These are phyloP conservation scores for Akanthomyces muscarius DNA, from an alignment of 2,329 filamentous ascomycete species.

Conservation along the genomic window DNA sequence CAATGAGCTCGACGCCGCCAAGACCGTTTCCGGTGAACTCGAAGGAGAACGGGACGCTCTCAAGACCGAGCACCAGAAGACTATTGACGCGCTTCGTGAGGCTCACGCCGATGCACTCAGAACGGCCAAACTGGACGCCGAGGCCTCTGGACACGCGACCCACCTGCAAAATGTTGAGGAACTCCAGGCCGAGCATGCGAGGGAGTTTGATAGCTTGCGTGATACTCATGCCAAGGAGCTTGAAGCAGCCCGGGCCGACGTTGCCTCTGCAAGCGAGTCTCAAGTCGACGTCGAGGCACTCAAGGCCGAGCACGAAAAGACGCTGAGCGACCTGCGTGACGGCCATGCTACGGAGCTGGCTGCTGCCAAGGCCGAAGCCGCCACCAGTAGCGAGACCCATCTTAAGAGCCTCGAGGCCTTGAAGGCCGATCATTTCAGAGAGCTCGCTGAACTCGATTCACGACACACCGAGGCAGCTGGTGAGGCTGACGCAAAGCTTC, in stretches of 20 bases:
- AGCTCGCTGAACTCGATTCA: conserved; percentile 26
- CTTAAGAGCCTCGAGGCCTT: not conserved
- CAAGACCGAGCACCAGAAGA: conserved; percentile 50
- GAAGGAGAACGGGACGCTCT: conserved; percentile 40
- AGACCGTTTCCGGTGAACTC: conserved; percentile 19
- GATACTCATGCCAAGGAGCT: conserved; percentile 37
- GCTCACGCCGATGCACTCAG: conserved; percentile 39
- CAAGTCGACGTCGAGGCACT: not conserved
- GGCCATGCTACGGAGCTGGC: conserved; percentile 39
- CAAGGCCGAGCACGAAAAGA: conserved; percentile 49
- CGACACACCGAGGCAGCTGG: conserved; percentile 48
- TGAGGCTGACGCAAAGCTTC: conserved; percentile 32
- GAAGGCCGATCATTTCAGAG: conserved; percentile 5
- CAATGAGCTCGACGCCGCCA: conserved; percentile 2
- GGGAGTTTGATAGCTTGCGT: conserved; percentile 44
- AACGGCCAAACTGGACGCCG: conserved; percentile 38
- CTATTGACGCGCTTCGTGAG: conserved; percentile 41
- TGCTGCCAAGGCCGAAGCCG: conserved; percentile 35
- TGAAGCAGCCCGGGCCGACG: conserved; percentile 35
- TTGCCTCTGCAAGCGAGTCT: not conserved
- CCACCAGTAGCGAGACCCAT: not conserved
- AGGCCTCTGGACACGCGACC: not conserved
- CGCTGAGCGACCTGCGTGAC: conserved; percentile 41
- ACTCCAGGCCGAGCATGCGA: conserved; percentile 47
- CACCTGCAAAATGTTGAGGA: not conserved